A percentile compares a stretch with the other conserved stretches of the same genome.
Evolutionary conservation across 495 filamentous ascomycete genomes (phyloP).

Genomic region (Aspergillus mulundensis): DNA sequence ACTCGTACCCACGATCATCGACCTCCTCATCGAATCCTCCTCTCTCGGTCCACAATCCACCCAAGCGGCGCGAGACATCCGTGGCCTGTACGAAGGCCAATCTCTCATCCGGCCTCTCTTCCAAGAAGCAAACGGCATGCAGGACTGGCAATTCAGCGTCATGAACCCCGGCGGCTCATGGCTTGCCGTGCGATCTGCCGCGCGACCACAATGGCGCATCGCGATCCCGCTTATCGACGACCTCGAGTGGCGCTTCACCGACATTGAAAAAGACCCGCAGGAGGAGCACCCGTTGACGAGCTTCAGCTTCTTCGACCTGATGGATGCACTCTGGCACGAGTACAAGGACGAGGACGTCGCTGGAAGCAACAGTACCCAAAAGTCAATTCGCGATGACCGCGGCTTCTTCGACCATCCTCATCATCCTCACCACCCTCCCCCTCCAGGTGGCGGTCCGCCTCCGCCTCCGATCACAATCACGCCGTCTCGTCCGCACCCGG

Average conservation of each 20-base stretch:
- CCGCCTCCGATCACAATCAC: conserved; percentile 6
- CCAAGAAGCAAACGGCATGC: conserved; percentile 31
- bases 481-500: background rate
- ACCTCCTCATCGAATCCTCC: conserved; percentile 42
- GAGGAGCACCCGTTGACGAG: conserved; percentile 33
- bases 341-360: background rate
- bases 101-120: conserved; percentile 41
- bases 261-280: conserved; percentile 37
- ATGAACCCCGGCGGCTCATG: conserved; percentile 49
- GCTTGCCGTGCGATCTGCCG: conserved; percentile 42
- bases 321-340: conserved; percentile 19
- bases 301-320: conserved; percentile 35
- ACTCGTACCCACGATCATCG: conserved; percentile 49
- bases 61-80: conserved; percentile 34
- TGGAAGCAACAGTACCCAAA: background rate
- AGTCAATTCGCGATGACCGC: no score
- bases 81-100: conserved; percentile 46
- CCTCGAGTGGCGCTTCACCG: conserved; percentile 44
- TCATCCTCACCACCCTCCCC: background rate
- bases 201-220: conserved; percentile 36
- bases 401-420: background rate
- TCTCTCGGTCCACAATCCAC: conserved; percentile 31
- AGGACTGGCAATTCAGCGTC: conserved; percentile 48
- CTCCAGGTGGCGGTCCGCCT: background rate
- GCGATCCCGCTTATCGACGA: conserved; percentile 45